phyloP scores from a whole-genome alignment of 306 rosid species.

The Gynostemma pentaphyllum region DNA sequence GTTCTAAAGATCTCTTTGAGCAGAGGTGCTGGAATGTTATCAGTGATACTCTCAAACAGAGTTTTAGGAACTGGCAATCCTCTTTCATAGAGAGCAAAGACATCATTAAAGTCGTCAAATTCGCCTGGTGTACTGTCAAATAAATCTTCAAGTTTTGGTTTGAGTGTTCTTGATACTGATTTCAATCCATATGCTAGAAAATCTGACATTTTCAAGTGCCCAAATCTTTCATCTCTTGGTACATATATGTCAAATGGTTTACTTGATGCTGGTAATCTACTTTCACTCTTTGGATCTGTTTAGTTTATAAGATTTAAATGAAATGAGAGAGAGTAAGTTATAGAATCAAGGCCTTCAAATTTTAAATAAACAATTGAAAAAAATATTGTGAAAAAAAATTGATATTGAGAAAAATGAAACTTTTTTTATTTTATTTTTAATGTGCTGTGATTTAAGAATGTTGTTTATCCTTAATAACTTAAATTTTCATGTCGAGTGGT shows the following conservation, averaged over 20 bases:
- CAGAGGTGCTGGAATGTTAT: slow-evolving; percentile 39
- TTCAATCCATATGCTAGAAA: slow-evolving; percentile 41
- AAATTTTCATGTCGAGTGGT: too few species aligned
- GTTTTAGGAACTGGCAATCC: slow-evolving; percentile 30
- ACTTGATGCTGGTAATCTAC: slow-evolving; percentile 17
- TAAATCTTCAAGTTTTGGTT: slow-evolving; percentile 39
- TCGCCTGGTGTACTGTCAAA: slow-evolving; percentile 30
- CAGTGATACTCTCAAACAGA: slow-evolving; percentile 26
- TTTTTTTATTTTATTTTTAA: too few species aligned
- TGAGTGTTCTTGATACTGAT: slow-evolving; percentile 25
- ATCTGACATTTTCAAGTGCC: slow-evolving; percentile 45
- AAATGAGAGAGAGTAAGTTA: too few species aligned
- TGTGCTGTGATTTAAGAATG: too few species aligned
- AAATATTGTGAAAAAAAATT: too few species aligned
- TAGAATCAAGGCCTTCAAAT: too few species aligned
- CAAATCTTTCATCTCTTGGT: slow-evolving; percentile 60
- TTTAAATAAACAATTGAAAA: too few species aligned
- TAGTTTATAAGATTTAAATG: too few species aligned
- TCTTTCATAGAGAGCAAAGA: slow-evolving; percentile 36
- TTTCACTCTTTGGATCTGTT: slow-evolving; percentile 36
- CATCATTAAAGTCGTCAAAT: slow-evolving; percentile 38
- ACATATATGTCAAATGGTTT: slow-evolving; percentile 35
- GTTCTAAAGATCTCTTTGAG: slow-evolving; percentile 45
- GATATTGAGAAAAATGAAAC: too few species aligned
- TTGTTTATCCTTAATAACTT: too few species aligned